Evolutionary conservation across 129 eudicot genomes (phyloP).

Genomic region (Pulicaria dysenterica): DNA sequence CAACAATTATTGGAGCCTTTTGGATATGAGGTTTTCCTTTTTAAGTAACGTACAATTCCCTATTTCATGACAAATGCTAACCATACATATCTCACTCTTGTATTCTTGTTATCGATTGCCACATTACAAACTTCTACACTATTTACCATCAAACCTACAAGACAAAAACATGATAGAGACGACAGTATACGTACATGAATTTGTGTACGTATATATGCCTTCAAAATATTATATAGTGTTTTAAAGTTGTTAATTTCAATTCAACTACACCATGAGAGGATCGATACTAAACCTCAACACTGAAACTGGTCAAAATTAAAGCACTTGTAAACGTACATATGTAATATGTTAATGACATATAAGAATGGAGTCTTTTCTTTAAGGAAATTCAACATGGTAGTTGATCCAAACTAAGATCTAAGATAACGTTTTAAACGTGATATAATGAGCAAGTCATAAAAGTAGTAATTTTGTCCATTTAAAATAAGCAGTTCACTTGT

Average conservation of each 20-base stretch:
- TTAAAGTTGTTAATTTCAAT: not conserved
- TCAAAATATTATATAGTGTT: slow-evolving; percentile 1
- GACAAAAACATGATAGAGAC: not conserved
- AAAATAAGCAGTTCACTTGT: no score
- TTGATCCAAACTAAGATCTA: no score
- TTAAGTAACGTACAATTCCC: slow-evolving; percentile 27
- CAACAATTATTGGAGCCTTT: slow-evolving; percentile 39
- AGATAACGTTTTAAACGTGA: no score
- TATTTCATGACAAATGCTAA: slow-evolving; percentile 24
- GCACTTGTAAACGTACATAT: not conserved
- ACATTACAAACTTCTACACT: slow-evolving; percentile 35
- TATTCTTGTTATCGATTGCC: slow-evolving; percentile 19
- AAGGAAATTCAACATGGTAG: not conserved
- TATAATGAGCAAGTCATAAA: no score
- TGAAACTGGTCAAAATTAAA: not conserved
- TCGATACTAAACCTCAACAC: slow-evolving; percentile 1
- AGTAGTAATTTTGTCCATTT: no score
- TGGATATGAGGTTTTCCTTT: slow-evolving; percentile 14
- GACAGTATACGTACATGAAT: not conserved
- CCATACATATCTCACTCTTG: slow-evolving; percentile 11
- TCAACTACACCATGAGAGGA: not conserved
- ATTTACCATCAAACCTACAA: slow-evolving; percentile 3
- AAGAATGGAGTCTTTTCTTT: not conserved
- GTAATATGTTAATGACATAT: not conserved
- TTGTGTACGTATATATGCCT: not conserved